Evolutionary conservation across 768 basidiomycete species (phyloP), one percentile per base, ranked within the genome.

Genomic region (Russula lepida): DNA sequence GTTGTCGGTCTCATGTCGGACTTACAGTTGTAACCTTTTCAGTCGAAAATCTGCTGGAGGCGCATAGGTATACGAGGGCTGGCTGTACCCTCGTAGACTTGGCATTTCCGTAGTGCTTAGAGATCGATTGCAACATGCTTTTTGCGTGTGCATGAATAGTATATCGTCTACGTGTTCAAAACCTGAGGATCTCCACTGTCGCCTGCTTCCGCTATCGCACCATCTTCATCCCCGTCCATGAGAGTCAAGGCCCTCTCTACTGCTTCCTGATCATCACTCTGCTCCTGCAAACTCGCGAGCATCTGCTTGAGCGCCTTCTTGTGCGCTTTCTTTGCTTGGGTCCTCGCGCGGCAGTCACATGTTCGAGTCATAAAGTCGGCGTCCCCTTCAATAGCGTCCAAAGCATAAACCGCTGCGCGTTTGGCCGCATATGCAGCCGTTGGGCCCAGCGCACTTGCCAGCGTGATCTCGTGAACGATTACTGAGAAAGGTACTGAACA

Each of bases 341-440:
- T 69, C 33, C 56, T 68, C 58, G 67, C 69, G 54, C 83, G 76
- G 71, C 89, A 92, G 71, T 88, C 82, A 69, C 89, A 92, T 21
- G 77, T 81, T 50, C 79, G 78, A 6, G 77, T 72, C 69, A 92
- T 72, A 58, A 91, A 84, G 13, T 76, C 77, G 6, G 83, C 72
- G 67, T 89, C 83, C 28, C 79, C 81, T 59, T 87, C 81, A 35
- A 92, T 71, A 19, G 82, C 83, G 68, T 88, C 84, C 62, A 92
- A 69, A 12, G 88, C 89, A n/a, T 75, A 76, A 51, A 81, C 66
- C 6, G 86, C 86, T 4, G 84, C 85, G 41, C 72, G 74, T 63
- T 86, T 80, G 6, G 83, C 79, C 27, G 89, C 86, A 19, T 77
- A 74, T 30, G 78, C 73, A 9, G 77, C 73, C 7, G 80, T 80